Conservation (phyloP, 2,329 filamentous ascomycete genomes). For the Nothophoma quercina region DNA sequence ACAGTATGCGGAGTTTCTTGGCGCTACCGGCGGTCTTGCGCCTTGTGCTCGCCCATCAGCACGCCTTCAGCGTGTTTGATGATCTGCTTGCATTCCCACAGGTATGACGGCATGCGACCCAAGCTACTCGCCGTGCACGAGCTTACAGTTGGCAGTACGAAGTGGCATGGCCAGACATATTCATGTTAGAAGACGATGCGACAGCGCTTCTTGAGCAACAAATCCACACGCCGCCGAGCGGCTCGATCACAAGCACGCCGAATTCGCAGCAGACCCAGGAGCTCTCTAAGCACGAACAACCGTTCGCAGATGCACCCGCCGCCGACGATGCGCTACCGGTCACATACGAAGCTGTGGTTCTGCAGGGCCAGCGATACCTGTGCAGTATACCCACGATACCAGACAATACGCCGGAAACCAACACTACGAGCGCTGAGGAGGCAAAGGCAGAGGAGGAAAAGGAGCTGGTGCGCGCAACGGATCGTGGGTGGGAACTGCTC, state of each 20-base stretch:
- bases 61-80: constrained; percentile 83
- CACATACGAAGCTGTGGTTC: constrained; percentile 76
- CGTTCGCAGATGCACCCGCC: constrained; percentile 20
- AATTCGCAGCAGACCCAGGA: constrained; percentile 47
- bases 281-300: constrained; percentile 42
- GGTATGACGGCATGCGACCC: constrained; percentile 58
- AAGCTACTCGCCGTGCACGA: neutral
- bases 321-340: constrained; percentile 39
- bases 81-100: constrained; percentile 88
- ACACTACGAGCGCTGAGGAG: constrained; percentile 71
- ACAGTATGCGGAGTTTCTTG: constrained; percentile 56
- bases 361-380: constrained; percentile 76
- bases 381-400: constrained; percentile 81
- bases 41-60: constrained; percentile 61
- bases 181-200: constrained; percentile 75
- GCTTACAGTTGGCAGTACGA: constrained; percentile 69
- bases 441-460: constrained; percentile 78
- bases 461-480: constrained; percentile 78
- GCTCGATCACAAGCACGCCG: constrained; percentile 36
- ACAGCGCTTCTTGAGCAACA: constrained; percentile 61
- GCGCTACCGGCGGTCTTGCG: constrained; percentile 57
- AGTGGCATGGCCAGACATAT: constrained; percentile 75
- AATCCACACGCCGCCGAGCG: constrained; percentile 27
- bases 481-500: constrained; percentile 81
- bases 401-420: constrained; percentile 59